A percentile compares a stretch with the other conserved stretches of the same genome.
Conservation (phyloP, 2,329 filamentous ascomycete species). For the Neonectria magnoliae region DNA sequence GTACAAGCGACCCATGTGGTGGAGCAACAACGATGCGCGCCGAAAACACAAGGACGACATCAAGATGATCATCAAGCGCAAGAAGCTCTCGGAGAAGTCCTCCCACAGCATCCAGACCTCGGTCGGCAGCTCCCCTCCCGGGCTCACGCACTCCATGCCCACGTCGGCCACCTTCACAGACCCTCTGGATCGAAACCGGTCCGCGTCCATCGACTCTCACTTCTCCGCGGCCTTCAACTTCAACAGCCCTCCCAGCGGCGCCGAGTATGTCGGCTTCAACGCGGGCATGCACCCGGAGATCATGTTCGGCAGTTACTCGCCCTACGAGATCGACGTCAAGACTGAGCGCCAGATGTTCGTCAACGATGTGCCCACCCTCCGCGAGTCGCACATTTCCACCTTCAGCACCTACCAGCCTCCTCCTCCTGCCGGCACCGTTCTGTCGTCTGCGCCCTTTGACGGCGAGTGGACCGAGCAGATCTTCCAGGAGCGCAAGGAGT, state of each 20-base stretch:
- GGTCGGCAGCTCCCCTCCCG: conserved; percentile 73
- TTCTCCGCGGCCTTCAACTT: conserved; percentile 78
- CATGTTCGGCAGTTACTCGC: conserved; percentile 70
- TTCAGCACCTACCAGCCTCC: conserved; percentile 92
- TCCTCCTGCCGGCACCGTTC: conserved; percentile 73
- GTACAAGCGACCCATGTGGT: conserved; percentile 97
- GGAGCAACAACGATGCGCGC: conserved; percentile 90
- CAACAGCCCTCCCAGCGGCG: conserved; percentile 67
- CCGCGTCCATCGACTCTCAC: conserved; percentile 83
- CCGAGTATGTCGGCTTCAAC: conserved; percentile 70
- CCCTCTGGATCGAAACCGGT: conserved; percentile 76
- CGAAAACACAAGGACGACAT: conserved; percentile 91
- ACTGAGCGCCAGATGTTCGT: conserved; percentile 94
- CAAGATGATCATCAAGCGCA: conserved; percentile 97
- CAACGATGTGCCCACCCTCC: conserved; percentile 85
- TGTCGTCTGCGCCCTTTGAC: conserved; percentile 68
- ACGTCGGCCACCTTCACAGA: conserved; percentile 85
- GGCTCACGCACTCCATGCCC: conserved; percentile 82
- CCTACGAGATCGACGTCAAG: conserved; percentile 95
- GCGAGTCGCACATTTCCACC: conserved; percentile 88
- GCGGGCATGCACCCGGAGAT: conserved; percentile 70
- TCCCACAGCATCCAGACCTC: conserved; percentile 65
- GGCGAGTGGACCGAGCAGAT: conserved; percentile 68
- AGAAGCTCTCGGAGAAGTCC: conserved; percentile 91
- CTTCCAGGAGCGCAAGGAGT: conserved; percentile 64